Percentiles rank a stretch among this genome's conserved stretches.
Conservation (phyloP, 2,329 filamentous ascomycete genomes). For the Botrytis pseudocinerea region DNA sequence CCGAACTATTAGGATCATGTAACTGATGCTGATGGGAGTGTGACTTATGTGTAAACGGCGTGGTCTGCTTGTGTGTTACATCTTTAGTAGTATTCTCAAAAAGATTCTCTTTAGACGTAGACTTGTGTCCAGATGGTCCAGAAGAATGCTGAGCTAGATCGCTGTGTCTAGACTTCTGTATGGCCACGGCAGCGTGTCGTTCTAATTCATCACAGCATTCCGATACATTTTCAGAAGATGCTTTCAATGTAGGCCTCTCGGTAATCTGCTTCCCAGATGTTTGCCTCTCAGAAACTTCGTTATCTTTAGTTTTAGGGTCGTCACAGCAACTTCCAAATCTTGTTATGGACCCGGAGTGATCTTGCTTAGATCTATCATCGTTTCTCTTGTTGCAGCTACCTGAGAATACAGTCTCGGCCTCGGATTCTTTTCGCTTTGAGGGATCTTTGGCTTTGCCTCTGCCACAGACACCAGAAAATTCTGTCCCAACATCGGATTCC, state of each 20-base stretch:
- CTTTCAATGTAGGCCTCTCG: background rate
- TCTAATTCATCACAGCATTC: background rate
- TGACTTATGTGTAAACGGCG: background rate
- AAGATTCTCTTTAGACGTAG: background rate
- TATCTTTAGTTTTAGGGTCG: background rate
- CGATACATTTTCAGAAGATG: background rate
- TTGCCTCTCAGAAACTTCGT: background rate
- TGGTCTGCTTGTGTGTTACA: background rate
- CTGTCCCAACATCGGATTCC: background rate
- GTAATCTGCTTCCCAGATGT: background rate
- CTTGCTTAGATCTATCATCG: background rate
- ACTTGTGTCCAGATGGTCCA: background rate
- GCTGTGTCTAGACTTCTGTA: background rate
- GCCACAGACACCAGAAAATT: background rate
- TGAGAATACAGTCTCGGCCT: background rate
- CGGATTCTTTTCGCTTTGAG: background rate
- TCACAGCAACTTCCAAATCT: slow-evolving; percentile 17
- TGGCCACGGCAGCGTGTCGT: too few species aligned
- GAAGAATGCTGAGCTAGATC: background rate
- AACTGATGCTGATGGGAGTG: background rate
- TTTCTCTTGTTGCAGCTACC: background rate
- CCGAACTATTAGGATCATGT: background rate
- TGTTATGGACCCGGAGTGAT: background rate
- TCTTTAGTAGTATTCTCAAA: background rate
- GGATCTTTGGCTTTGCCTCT: background rate